Percentiles rank a stretch among this genome's conserved stretches.
These are phyloP conservation scores for Sechiopsis laciniata DNA, from an alignment of 306 rosid genomes.

Conservation along the genomic window DNA sequence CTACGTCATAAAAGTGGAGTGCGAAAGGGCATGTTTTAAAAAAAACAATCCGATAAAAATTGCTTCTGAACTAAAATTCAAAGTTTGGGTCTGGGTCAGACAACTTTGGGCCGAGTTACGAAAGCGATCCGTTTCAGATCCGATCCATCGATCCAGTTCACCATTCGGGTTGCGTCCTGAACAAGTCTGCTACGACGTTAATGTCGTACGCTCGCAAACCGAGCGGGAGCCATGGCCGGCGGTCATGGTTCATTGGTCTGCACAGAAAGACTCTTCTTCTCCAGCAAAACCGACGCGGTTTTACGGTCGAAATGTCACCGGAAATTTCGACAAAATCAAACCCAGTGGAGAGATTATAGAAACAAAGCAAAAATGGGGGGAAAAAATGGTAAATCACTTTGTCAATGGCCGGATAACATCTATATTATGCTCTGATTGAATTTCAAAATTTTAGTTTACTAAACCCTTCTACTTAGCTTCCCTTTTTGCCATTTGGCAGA, in stretches of 20 bases:
- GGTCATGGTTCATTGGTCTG: not conserved
- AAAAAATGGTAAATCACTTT: not conserved
- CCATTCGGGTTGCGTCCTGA: not conserved
- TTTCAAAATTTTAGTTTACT: not conserved
- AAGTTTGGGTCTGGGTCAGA: not conserved
- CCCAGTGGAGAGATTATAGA: not conserved
- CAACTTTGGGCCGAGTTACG: not conserved
- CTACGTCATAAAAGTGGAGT: no score
- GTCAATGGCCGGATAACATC: not conserved
- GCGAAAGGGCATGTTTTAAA: no score
- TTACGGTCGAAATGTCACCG: not conserved
- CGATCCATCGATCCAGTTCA: not conserved
- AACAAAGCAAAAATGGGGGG: not conserved
- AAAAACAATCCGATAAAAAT: no score
- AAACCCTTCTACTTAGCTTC: not conserved
- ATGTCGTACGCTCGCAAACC: not conserved
- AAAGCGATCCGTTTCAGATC: not conserved
- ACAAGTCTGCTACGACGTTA: not conserved
- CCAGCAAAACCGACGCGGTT: conserved; percentile 3
- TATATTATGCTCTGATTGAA: not conserved
- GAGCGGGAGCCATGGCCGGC: conserved; percentile 3
- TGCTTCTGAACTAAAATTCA: not conserved
- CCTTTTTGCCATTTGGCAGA: not conserved
- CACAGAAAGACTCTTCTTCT: not conserved
- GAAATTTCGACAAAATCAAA: not conserved